Evolutionary conservation across 805 yeast genomes (phyloP).

Genomic region (Kurtzmaniella fragi): DNA sequence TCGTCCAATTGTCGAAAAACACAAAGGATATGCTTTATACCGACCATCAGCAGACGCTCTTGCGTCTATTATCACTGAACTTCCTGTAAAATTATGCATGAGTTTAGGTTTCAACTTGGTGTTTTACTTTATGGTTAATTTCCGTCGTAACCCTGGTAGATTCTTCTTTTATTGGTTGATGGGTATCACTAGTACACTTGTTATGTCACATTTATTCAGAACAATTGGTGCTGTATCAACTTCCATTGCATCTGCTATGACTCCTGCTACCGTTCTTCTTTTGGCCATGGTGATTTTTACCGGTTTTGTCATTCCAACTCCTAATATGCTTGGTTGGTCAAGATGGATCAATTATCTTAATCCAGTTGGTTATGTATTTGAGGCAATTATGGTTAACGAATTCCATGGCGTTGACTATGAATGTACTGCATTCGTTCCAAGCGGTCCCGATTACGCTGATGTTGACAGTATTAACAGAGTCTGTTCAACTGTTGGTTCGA

Average conservation of each 20-base stretch:
- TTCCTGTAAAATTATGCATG: slow-evolving; percentile 52
- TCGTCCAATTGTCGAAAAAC: slow-evolving; percentile 66
- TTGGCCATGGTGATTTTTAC: slow-evolving; percentile 55
- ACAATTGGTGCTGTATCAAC: slow-evolving; percentile 40
- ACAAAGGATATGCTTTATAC: slow-evolving; percentile 65
- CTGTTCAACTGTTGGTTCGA: slow-evolving; percentile 60
- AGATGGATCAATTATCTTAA: slow-evolving; percentile 43
- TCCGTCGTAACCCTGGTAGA: slow-evolving; percentile 31
- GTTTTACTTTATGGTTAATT: slow-evolving; percentile 47
- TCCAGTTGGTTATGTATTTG: slow-evolving; percentile 43
- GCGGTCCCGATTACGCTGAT: slow-evolving; percentile 49
- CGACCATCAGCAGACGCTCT: slow-evolving; percentile 72
- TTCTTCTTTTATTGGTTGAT: slow-evolving; percentile 35
- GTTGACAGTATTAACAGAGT: slow-evolving; percentile 36
- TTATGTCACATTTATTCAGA: slow-evolving; percentile 39
- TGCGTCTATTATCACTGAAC: slow-evolving; percentile 53
- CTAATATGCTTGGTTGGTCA: slow-evolving; percentile 60
- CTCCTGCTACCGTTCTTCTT: slow-evolving; percentile 41
- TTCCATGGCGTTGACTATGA: slow-evolving; percentile 51
- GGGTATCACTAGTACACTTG: slow-evolving; percentile 26
- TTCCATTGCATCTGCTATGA: slow-evolving; percentile 37
- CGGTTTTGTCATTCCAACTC: slow-evolving; percentile 40
- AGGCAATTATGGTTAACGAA: slow-evolving; percentile 61
- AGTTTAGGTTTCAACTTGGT: slow-evolving; percentile 26
- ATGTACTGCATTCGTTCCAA: slow-evolving; percentile 57